Conservation (phyloP, 1,284 basidiomycete genomes). For the Boletus albobrunnescens region DNA sequence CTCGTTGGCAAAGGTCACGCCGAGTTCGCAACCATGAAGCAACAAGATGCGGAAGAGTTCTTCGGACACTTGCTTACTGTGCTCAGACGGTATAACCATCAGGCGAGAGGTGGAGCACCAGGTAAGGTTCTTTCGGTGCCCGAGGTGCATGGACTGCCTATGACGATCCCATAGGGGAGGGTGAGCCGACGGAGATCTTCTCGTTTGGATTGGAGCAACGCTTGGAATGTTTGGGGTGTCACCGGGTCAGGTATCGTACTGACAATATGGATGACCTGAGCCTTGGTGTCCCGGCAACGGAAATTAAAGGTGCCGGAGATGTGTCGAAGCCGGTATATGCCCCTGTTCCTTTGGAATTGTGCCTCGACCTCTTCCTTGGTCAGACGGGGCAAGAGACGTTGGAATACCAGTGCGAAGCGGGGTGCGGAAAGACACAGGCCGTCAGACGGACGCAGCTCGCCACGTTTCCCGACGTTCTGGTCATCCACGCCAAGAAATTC, state of each 20-base stretch:
- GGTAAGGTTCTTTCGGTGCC: conserved; percentile 25
- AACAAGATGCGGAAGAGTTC: conserved; percentile 98
- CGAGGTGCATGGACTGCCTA: neutral
- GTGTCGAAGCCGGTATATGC: conserved; percentile 58
- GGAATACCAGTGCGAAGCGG: conserved; percentile 58
- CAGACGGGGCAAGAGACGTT: conserved; percentile 62
- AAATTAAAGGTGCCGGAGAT: conserved; percentile 28
- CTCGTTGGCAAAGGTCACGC: conserved; percentile 90
- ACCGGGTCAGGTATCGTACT: conserved; percentile 83
- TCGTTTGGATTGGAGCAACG: conserved; percentile 83
- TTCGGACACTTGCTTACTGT: conserved; percentile 75
- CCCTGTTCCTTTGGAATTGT: conserved; percentile 65
- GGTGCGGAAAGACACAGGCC: conserved; percentile 43
- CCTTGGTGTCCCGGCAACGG: conserved; percentile 66
- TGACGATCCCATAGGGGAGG: conserved; percentile 18
- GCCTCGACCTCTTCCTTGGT: conserved; percentile 67
- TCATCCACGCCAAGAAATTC: conserved; percentile 93
- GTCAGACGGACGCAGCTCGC: conserved; percentile 72
- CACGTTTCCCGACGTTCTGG: conserved; percentile 85
- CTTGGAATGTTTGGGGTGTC: conserved; percentile 79
- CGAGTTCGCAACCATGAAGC: conserved; percentile 95
- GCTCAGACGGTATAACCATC: conserved; percentile 64
- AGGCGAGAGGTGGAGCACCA: conserved; percentile 38
- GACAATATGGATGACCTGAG: conserved; percentile 79
- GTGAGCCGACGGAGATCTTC: conserved; percentile 74